Base-by-base conservation (phyloP, 495 filamentous ascomycete genomes). In the Annulohypoxylon nitens region DNA sequence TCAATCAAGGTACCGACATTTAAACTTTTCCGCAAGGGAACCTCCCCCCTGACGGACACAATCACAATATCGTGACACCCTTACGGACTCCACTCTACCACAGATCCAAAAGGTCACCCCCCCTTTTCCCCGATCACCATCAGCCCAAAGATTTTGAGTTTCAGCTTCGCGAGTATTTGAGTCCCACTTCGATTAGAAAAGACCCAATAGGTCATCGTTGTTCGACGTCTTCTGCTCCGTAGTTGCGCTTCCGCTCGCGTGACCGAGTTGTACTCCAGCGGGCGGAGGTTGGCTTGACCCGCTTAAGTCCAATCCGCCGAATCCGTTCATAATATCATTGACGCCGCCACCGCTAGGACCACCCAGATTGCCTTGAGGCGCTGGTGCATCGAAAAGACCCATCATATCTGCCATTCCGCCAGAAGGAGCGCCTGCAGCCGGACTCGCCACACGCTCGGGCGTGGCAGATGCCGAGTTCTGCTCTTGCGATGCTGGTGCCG, bases 321-420 rank as follows among this genome's bases (percentile, higher is more conserved):
- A 95, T 9, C 93, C 94, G 78, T 92, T 92, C 88, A 97, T 91
- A 74, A 97, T 80, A 78, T 92, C 91, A 47, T 83, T 86, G 73
- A 81, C 79, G 50, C 80, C 81, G 41, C 74, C 67, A n/a, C 71
- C 47, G 2, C 36, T 25, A 14, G 81, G 76, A 39, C 74, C 76
- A 43, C 73, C 73, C 41, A 76, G 62, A 57, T 80, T 81, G 54
- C 59, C 75, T 61, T 78, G 78, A 8, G 78, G 69, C 34, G 84
- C 81, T 61, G 81, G 77, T 1, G 83, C 85, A 67, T 88, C 90
- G 76, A 97, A 97, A 43, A 98, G 83, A 12, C 93, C 94, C 84
- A 98, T 91, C 74, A 99, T 88, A 77, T 98, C 96, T 68, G 96
- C 94, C 84, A 99, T 87, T 65, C 90, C 91, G 70, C 91, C 64